Evolutionary conservation across 495 filamentous ascomycete genomes (phyloP), one percentile per base, ranked within the genome.

Genomic region (Penicillium lividum): DNA sequence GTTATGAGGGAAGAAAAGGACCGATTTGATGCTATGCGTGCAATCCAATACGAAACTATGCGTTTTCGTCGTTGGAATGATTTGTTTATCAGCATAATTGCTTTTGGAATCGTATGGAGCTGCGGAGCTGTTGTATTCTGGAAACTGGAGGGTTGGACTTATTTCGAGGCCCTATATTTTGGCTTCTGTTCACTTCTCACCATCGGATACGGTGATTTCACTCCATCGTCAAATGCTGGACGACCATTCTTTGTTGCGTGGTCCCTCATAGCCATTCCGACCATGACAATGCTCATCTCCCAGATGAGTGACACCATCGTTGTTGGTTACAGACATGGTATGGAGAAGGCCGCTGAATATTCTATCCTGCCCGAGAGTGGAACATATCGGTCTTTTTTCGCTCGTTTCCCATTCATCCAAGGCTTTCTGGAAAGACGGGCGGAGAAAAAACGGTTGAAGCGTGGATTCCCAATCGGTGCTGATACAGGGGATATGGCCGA

Each of bases 201-300:
- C 0, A 92, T 98, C 55, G 93, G 93, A 1, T 98, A 97, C 68
- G 93, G 93, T 0, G 92, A 97, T 61, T 78, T 88, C 36, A 84
- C 84, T 9, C 91, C 89, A 0, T 72, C 80, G 13, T 88, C 86
- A 7, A 93, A 92, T 65, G 79, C 86, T 3, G 90, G 88, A 1
- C 87, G 88, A 55, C 81, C 90, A 0, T 93, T 97, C 66, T 97
- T 96, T 71, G 89, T 98, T 7, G 85, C 96, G 59, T 98, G 93
- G 93, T 81, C 79, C 6, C 73, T 87, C 0, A 73, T 87, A 33
- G 84, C 85, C 29, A 80, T 88, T 5, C 85, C 85, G 2, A 88
- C 85, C 3, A 88, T 88, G 84, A 87, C 85, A 1, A 83, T 86
- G 56, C 78, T 88, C 0, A 82, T 88, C 34, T 79, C 76, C 16